These are phyloP conservation scores for Dactylellina cionopaga DNA, from an alignment of 2,329 filamentous ascomycete species.

Conservation along the genomic window DNA sequence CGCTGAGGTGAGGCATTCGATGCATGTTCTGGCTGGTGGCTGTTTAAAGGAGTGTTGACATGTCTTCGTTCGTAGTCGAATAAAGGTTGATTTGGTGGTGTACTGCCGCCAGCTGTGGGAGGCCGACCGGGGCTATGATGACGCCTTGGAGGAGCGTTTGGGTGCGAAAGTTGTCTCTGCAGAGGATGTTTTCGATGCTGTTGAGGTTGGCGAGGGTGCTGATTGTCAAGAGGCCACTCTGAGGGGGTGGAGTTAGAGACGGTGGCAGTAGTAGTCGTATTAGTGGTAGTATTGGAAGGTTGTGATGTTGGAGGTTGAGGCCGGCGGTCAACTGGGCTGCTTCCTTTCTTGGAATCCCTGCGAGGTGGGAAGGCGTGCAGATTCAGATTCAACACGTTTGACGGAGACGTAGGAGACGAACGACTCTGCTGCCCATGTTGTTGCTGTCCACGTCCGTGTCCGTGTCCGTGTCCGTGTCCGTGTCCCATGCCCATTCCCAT, in stretches of 20 bases:
- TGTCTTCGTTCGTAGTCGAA: conserved; percentile 23
- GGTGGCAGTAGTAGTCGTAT: conserved; percentile 24
- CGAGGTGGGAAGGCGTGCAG: conserved; percentile 40
- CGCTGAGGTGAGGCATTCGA: conserved; percentile 45
- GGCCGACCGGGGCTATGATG: conserved; percentile 40
- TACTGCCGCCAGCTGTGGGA: conserved; percentile 27
- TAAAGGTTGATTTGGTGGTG: background rate
- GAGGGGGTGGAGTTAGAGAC: conserved; percentile 13
- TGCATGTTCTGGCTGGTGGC: conserved; percentile 32
- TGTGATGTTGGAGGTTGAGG: conserved; percentile 27
- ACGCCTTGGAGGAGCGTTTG: conserved; percentile 41
- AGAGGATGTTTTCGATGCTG: conserved; percentile 25
- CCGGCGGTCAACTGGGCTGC: conserved; percentile 17
- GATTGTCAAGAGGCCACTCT: conserved; percentile 48
- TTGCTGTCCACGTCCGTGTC: too few species aligned
- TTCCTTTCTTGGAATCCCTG: conserved; percentile 49
- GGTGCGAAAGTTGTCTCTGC: conserved; percentile 50
- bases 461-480: too few species aligned
- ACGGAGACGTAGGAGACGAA: conserved; percentile 8
- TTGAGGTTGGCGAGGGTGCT: conserved; percentile 10
- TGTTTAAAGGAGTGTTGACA: conserved; percentile 35
- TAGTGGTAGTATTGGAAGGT: background rate
- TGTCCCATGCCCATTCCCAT: background rate
- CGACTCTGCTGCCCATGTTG: too few species aligned
- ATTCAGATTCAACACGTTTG: conserved; percentile 10